phyloP scores from a whole-genome alignment of 768 basidiomycete species.

The Leccinum imitatum region DNA sequence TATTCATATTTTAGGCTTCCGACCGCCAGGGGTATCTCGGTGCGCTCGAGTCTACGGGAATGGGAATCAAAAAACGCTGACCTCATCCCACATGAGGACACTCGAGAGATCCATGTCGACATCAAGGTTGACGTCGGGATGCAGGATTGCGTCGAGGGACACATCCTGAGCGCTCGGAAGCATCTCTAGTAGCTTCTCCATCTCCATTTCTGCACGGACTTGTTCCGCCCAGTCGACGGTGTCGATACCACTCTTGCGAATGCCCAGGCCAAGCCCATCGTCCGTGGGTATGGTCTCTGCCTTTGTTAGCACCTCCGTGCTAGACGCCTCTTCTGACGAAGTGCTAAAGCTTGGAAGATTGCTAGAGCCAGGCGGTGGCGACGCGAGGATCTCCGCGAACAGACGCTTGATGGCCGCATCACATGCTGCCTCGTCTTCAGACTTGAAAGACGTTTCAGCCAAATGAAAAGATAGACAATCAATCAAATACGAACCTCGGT shows the following conservation, averaged over 20 bases:
- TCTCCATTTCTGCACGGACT: constrained; percentile 47
- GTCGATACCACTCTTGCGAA: constrained; percentile 18
- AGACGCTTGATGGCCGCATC: constrained; percentile 33
- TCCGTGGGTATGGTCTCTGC: constrained; percentile 8
- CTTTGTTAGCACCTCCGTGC: constrained; percentile 27
- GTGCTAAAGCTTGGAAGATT: constrained; percentile 32
- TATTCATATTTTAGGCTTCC: constrained; percentile 17
- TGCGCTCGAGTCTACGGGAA: neutral
- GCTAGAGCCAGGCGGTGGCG: constrained; percentile 33
- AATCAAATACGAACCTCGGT: constrained; percentile 36
- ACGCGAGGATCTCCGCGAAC: constrained; percentile 37
- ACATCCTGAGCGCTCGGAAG: constrained; percentile 39
- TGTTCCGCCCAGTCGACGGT: constrained; percentile 30
- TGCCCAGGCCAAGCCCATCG: constrained; percentile 19
- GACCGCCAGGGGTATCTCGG: constrained; percentile 5
- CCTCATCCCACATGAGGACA: constrained; percentile 29
- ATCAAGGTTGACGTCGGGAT: constrained; percentile 18
- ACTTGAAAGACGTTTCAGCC: constrained; percentile 25
- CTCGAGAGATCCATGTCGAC: constrained; percentile 31
- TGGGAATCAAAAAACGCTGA: constrained; percentile 27
- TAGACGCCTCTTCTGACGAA: constrained; percentile 32
- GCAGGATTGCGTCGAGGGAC: constrained; percentile 23
- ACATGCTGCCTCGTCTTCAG: constrained; percentile 56
- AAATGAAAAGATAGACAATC: constrained; percentile 19
- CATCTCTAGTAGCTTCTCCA: constrained; percentile 61